These are phyloP conservation scores for Meredithiella fracta DNA, from an alignment of 2,329 filamentous ascomycete species.

Conservation along the genomic window DNA sequence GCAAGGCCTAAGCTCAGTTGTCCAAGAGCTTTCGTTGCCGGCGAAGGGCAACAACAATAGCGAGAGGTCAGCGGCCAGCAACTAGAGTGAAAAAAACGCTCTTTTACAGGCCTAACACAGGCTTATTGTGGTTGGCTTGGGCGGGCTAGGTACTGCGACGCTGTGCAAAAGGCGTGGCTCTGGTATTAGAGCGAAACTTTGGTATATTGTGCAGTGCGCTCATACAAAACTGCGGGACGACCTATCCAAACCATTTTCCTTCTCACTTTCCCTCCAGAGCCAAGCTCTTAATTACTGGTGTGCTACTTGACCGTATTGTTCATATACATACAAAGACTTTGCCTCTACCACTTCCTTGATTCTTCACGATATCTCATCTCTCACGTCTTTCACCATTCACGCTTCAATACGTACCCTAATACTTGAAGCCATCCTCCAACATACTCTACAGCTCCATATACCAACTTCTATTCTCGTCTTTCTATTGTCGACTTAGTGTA, in stretches of 20 bases:
- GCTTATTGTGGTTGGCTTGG: constrained; percentile 6
- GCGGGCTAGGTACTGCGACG: background rate
- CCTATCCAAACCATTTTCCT: constrained; percentile 2
- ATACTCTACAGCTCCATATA: background rate
- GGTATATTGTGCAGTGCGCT: constrained; percentile 1
- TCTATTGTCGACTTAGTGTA: background rate
- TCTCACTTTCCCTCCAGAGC: constrained; percentile 8
- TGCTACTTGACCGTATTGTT: background rate
- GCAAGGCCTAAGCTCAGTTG: constrained; percentile 11
- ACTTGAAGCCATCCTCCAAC: background rate
- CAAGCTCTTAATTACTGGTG: constrained; percentile 9
- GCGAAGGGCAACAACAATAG: background rate
- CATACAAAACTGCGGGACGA: constrained; percentile 12
- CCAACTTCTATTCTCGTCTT: background rate
- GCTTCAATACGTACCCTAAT: background rate
- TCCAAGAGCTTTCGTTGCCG: constrained; percentile 2
- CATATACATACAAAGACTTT: background rate
- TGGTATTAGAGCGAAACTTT: background rate
- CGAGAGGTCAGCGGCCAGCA: background rate
- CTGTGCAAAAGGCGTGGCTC: background rate
- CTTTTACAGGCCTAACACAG: constrained; percentile 5
- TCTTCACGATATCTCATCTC: background rate
- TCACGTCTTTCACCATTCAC: background rate
- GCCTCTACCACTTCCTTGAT: background rate
- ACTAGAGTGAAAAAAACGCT: constrained; percentile 1